A percentile compares a stretch with the other conserved stretches of the same genome.
Evolutionary conservation across 169 alveolate species (phyloP).

Genomic region (Plasmodium vinckei): DNA sequence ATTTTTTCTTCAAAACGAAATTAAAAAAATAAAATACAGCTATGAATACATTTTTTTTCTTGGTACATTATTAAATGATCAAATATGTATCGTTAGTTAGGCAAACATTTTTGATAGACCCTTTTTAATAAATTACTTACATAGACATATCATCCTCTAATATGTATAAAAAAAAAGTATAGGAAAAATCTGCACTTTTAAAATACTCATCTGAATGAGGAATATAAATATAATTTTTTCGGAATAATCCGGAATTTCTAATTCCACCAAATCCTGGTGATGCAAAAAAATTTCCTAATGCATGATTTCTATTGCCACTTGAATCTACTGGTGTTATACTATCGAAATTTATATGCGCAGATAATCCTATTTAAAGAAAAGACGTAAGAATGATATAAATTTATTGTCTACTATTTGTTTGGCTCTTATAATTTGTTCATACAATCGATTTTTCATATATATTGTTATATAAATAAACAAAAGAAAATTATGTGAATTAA

Average conservation of each 20-base stretch:
- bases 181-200: conserved; percentile 84
- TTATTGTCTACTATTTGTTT: too few relatives aligned
- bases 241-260: conserved; percentile 88
- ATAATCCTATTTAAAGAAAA: conserved; percentile 78
- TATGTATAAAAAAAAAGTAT: conserved; percentile 84
- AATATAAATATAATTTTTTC: conserved; percentile 86
- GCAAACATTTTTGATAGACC: not conserved
- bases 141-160: conserved; percentile 84
- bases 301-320: conserved; percentile 89
- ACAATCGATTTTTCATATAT: not conserved
- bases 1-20: conserved; percentile 37
- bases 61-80: not conserved
- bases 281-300: conserved; percentile 87
- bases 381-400: not conserved
- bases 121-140: conserved; percentile 37
- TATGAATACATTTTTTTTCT: not conserved
- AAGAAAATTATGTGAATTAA: not conserved
- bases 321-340: conserved; percentile 87
- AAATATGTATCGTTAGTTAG: not conserved
- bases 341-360: conserved; percentile 86
- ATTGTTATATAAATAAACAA: not conserved
- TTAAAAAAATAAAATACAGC: not conserved
- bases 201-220: conserved; percentile 81
- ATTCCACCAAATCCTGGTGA: conserved; percentile 91
- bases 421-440: too few relatives aligned